phyloP scores from a whole-genome alignment of 495 filamentous ascomycete species.

The Parmelia sp. region DNA sequence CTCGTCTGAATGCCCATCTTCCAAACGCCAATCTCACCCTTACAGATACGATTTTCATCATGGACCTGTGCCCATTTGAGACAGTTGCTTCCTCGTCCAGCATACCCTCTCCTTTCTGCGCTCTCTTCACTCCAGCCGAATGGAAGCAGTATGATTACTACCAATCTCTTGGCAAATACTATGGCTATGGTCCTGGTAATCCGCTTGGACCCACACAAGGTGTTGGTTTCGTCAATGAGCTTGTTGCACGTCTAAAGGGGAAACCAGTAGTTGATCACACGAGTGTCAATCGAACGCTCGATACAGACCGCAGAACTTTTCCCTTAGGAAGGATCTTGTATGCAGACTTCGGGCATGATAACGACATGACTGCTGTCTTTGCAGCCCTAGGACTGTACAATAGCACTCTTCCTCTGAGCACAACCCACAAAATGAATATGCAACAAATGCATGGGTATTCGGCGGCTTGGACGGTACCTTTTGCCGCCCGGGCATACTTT shows the following conservation, averaged over 20 bases:
- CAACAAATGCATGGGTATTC: conserved; percentile 52
- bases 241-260: conserved; percentile 69
- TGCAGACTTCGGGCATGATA: conserved; percentile 86
- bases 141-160: conserved; percentile 73
- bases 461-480: conserved; percentile 71
- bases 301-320: conserved; percentile 55
- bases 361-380: conserved; percentile 68
- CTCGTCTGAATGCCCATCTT: conserved; percentile 56
- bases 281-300: conserved; percentile 65
- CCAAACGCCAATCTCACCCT: conserved; percentile 52
- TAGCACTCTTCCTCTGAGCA: conserved; percentile 42
- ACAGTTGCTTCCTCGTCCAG: conserved; percentile 52
- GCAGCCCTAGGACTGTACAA: conserved; percentile 71
- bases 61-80: conserved; percentile 82
- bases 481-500: conserved; percentile 68
- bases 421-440: conserved; percentile 41
- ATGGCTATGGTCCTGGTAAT: conserved; percentile 69
- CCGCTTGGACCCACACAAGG: conserved; percentile 73
- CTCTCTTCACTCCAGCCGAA: conserved; percentile 60
- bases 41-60: conserved; percentile 57
- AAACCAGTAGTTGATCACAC: conserved; percentile 62
- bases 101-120: conserved; percentile 53
- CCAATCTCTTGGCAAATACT: conserved; percentile 71
- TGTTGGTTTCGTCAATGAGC: conserved; percentile 76
- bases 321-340: conserved; percentile 61